Evolutionary conservation across 164 flowering plant species (phyloP), one percentile per base, ranked within the genome.

Genomic region (Platanus orientalis): DNA sequence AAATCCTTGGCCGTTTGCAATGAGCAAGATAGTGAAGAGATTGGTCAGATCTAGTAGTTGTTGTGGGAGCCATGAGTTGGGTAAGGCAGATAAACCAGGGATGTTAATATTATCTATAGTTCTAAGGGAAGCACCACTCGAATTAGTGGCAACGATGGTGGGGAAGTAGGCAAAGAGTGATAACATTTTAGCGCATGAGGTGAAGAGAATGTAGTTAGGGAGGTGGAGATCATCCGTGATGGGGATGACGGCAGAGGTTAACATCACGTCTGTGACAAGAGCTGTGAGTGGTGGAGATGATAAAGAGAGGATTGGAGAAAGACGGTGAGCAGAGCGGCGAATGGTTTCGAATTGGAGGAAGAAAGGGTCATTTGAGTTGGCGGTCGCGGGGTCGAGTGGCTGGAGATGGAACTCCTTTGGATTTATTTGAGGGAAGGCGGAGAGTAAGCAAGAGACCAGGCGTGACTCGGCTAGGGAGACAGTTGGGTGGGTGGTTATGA

Each of bases 121-220:
- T 3, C 24, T 61, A 40, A 30, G 2, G 29, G 34, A 36, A 11
- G 21, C 39, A 10, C 39, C 39, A 42, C 47, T 42, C 3, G 2
- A 13, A 42, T 10, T 42, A 42, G 17, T 28, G 28, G 14, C 21
- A 0, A 28, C 65, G 1, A 61, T 7, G 20, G 52, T 30, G 14
- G 53, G 71, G 24, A 60, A 61, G 23, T 39, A 45, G 29, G 26
- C 54, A 23, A 53, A 57, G 14, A 78, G 66, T 5, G 76, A 53
- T 1, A 75, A 30, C 67, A 73, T 67, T 52, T 55, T 67, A 5
- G 76, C 67, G 20, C 73, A 72, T 23, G 69, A 36, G 3, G 79
- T 70, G 66, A 47, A 58, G 39, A 78, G 32, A 39, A 75, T 45
- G 45, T 70, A 78, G 48, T 54, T 64, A 0, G 73, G 79, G 16